Evolutionary conservation across 1,139 yeast species (phyloP).

Genomic region (Meyerozyma elateridarum): DNA sequence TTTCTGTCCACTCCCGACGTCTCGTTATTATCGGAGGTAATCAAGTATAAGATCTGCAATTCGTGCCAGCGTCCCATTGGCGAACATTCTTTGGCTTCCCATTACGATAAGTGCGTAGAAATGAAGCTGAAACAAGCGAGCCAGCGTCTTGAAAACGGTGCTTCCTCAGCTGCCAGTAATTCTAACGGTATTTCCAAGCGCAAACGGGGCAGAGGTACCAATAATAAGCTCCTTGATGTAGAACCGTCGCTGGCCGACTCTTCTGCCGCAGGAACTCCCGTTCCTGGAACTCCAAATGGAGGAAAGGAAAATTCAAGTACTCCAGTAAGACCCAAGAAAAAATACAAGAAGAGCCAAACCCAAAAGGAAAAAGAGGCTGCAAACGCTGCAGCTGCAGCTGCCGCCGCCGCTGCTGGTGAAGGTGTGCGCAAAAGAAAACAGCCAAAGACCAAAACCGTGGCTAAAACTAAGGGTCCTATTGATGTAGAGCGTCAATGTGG

Average conservation of each 20-base stretch:
- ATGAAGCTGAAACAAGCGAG: constrained; percentile 37
- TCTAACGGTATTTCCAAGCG: constrained; percentile 20
- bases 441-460: constrained; percentile 46
- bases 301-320: constrained; percentile 18
- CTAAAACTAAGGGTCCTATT: constrained; percentile 75
- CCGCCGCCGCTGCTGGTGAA: constrained; percentile 29
- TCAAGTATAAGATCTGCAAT: constrained; percentile 61
- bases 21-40: constrained; percentile 38
- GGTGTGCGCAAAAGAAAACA: constrained; percentile 34
- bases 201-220: constrained; percentile 27
- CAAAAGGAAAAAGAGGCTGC: constrained; percentile 47
- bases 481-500: constrained; percentile 97
- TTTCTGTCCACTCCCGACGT: constrained; percentile 25
- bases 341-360: constrained; percentile 41
- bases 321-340: constrained; percentile 35
- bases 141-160: constrained; percentile 24
- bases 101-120: constrained; percentile 45
- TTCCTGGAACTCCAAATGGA: constrained; percentile 30
- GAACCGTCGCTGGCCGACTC: constrained; percentile 42
- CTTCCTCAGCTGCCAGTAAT: constrained; percentile 14
- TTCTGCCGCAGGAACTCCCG: constrained; percentile 26
- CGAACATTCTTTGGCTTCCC: constrained; percentile 39
- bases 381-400: constrained; percentile 44
- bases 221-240: constrained; percentile 23
- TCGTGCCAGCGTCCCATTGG: constrained; percentile 64